Conservation (phyloP, 176 grass and related monocot genomes). For the Avena eriantha region DNA sequence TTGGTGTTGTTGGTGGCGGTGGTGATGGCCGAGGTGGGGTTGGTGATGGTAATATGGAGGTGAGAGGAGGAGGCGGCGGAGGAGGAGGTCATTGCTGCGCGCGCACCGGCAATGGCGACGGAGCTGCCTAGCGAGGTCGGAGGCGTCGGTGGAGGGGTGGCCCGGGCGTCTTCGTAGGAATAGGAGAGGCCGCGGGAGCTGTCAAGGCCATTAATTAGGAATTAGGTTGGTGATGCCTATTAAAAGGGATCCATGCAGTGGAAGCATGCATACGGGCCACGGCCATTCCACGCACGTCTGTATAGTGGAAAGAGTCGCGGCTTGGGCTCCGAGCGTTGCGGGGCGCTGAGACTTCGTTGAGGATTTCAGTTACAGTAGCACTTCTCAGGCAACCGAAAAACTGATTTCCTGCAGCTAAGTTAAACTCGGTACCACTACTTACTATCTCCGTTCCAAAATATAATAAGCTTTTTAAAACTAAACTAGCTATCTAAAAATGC, state of each 20-base stretch:
- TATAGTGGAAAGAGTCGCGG: background rate
- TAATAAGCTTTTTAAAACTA: no score
- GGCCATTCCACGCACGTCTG: background rate
- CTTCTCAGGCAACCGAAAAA: no score
- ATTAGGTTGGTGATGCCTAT: slow-evolving; percentile 37
- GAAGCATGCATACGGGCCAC: background rate
- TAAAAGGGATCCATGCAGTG: slow-evolving; percentile 27
- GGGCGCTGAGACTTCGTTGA: background rate
- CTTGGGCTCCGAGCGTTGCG: background rate
- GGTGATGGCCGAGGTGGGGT: background rate
- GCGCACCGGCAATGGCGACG: slow-evolving; percentile 38
- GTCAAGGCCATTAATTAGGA: slow-evolving; percentile 18
- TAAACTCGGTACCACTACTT: no score
- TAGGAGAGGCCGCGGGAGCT: slow-evolving; percentile 49
- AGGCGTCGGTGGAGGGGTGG: slow-evolving; percentile 52
- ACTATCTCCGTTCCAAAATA: no score
- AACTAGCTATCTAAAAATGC: no score
- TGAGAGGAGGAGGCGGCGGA: background rate
- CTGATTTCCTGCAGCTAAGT: no score
- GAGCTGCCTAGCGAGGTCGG: slow-evolving; percentile 37
- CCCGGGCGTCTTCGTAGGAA: slow-evolving; percentile 58
- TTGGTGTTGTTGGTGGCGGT: background rate
- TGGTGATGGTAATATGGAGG: slow-evolving; percentile 38
- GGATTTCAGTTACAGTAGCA: no score
- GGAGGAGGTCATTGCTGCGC: slow-evolving; percentile 42